phyloP scores from a whole-genome alignment of 345 rosid genomes.

The Acer campestre region DNA sequence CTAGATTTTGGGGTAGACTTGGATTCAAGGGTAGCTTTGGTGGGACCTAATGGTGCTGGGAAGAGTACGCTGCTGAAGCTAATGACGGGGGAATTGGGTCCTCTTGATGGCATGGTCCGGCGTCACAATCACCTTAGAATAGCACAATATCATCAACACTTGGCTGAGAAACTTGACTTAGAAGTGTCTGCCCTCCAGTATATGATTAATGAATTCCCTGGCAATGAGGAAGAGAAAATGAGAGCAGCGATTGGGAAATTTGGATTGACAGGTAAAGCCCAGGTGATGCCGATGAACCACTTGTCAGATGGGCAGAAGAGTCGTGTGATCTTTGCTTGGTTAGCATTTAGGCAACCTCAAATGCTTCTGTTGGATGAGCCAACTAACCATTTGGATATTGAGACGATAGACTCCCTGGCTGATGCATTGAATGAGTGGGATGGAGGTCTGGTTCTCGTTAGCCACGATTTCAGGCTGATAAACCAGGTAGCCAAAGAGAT shows the following conservation, averaged over 20 bases:
- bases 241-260: constrained; percentile 89
- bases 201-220: constrained; percentile 90
- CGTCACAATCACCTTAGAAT: constrained; percentile 95
- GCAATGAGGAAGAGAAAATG: constrained; percentile 96
- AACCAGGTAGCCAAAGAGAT: constrained; percentile 90
- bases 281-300: constrained; percentile 96
- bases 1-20: constrained; percentile 93
- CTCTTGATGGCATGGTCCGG: constrained; percentile 94
- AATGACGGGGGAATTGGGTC: constrained; percentile 89
- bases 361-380: constrained; percentile 94
- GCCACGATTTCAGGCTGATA: constrained; percentile 89
- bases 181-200: constrained; percentile 78
- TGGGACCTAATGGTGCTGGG: constrained; percentile 99
- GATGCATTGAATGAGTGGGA: constrained; percentile 93
- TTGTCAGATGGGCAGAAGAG: constrained; percentile 98
- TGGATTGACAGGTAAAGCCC: constrained; percentile 94
- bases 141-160: constrained; percentile 94
- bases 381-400: constrained; percentile 95
- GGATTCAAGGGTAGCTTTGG: constrained; percentile 94
- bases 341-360: constrained; percentile 95
- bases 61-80: constrained; percentile 96
- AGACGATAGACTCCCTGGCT: constrained; percentile 90
- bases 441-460: constrained; percentile 82
- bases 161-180: constrained; percentile 92
- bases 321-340: constrained; percentile 94